Evolutionary conservation across 2,329 filamentous ascomycete species (phyloP).

Genomic region (Phialemoniopsis sp.): DNA sequence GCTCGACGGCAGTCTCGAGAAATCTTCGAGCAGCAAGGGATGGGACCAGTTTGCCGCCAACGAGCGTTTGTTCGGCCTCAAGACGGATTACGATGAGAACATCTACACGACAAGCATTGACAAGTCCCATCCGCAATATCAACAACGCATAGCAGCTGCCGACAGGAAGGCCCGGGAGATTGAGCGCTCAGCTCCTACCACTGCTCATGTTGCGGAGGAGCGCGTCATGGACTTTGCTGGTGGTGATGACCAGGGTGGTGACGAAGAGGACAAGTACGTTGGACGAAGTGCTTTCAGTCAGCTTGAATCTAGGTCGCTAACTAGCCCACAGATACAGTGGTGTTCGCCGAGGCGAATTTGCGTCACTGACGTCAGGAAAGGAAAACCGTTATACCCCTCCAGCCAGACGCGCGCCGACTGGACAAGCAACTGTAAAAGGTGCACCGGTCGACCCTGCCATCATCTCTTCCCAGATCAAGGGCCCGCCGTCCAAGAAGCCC

Average conservation of each 20-base stretch:
- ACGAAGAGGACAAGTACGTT: conserved; percentile 87
- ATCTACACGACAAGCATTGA: conserved; percentile 92
- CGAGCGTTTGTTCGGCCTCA: conserved; percentile 80
- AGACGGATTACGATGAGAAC: conserved; percentile 88
- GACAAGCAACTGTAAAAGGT: conserved; percentile 68
- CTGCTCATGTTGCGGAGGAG: conserved; percentile 86
- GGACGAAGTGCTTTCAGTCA: too few relatives aligned
- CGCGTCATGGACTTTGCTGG: conserved; percentile 67
- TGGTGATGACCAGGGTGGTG: conserved; percentile 61
- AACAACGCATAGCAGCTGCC: conserved; percentile 71
- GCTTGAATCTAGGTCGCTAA: too few relatives aligned
- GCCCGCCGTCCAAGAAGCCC: conserved; percentile 33
- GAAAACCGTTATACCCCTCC: conserved; percentile 85
- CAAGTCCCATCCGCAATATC: conserved; percentile 77
- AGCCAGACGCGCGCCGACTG: conserved; percentile 75
- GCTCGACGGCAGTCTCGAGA: conserved; percentile 69
- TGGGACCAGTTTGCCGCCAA: conserved; percentile 98
- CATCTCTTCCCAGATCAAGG: conserved; percentile 76
- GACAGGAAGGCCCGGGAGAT: conserved; percentile 88
- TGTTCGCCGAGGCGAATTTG: conserved; percentile 73
- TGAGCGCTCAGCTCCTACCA: conserved; percentile 68
- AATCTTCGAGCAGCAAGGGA: conserved; percentile 29
- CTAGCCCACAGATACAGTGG: conserved; percentile 70
- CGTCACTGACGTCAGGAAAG: conserved; percentile 47
- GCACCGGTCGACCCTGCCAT: conserved; percentile 84